phyloP scores from a whole-genome alignment of 768 basidiomycete genomes.

The Auricularia cornea region DNA sequence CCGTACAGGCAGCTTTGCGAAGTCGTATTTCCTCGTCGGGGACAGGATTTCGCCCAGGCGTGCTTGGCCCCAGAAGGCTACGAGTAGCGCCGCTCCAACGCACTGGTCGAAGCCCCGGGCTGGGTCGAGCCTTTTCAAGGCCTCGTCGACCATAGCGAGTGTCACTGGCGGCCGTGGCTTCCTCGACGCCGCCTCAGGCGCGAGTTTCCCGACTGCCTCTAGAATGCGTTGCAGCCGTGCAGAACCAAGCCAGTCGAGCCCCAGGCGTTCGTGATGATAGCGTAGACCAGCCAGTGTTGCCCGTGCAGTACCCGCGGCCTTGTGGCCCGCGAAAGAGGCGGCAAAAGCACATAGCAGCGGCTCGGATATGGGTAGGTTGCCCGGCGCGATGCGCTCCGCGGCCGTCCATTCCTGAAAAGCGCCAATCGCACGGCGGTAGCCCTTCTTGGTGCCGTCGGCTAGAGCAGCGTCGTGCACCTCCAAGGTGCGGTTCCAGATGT shows the following conservation, averaged over 20 bases:
- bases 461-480: background rate
- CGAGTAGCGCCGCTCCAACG: too few relatives aligned
- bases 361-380: background rate
- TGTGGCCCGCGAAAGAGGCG: background rate
- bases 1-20: too few relatives aligned
- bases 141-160: too few relatives aligned
- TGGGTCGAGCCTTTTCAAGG: too few relatives aligned
- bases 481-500: background rate
- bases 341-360: background rate
- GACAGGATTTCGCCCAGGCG: too few relatives aligned
- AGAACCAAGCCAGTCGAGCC: background rate
- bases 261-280: background rate
- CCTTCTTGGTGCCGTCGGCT: background rate
- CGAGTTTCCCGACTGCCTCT: background rate
- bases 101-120: too few relatives aligned
- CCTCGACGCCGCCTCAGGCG: background rate
- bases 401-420: background rate
- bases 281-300: background rate
- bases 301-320: background rate
- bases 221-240: background rate
- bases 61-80: too few relatives aligned
- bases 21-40: too few relatives aligned
- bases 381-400: background rate
- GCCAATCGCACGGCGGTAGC: background rate
- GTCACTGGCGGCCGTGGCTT: constrained; percentile 24